Base-by-base conservation (phyloP, 2,329 filamentous ascomycete species). In the Colletotrichum cordylinicola region DNA sequence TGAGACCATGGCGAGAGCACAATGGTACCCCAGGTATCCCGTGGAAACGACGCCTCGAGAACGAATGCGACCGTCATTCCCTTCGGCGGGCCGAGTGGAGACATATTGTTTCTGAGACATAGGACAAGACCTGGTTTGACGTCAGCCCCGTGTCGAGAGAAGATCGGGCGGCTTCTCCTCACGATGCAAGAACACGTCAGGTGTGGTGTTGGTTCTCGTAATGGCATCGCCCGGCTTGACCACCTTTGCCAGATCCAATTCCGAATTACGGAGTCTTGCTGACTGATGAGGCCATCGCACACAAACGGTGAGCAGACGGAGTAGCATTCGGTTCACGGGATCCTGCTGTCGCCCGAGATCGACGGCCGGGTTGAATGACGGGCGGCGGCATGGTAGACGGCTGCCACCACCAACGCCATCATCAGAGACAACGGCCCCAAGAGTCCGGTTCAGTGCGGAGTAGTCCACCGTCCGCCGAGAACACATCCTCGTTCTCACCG, bases 101-200 rank as follows among this genome's bases (percentile, higher is more conserved):
- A 37, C 29, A 13, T 29, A 48, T 56, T 62, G 31, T 43, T 61
- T 52, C 58, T 43, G 29, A 60, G 67, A 74, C 71, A 58, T 21
- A 55, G 48, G 72, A 58, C 60, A 43, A 66, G 52, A 61, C 52
- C 31, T 13, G 37, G 48, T 56, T 66, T 72, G 72, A 72, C 72
- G 67, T 55, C 67, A 71, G 39, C 35, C 13, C 15, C 39, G 43
- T 10, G 68, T n/a, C 29, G 16, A 39, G 66, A 15, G 24, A 43
- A 43, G 31, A 31, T 48, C 39, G 33, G 67, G n/a, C 43, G n/a
- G 4, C 43, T 48, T 60, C 35, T 61, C 29, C 21, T 66, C 68
- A 35, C 72, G 61, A 74, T 52, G 61, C 67, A 61, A 48, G 60
- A 64, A 43, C 61, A 65, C 48, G 60, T 74, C 72, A 71, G 52